A percentile compares a stretch with the other conserved stretches of the same genome.
phyloP scores from a whole-genome alignment of 2,329 filamentous ascomycete genomes.

The Ustilaginoidea virens region DNA sequence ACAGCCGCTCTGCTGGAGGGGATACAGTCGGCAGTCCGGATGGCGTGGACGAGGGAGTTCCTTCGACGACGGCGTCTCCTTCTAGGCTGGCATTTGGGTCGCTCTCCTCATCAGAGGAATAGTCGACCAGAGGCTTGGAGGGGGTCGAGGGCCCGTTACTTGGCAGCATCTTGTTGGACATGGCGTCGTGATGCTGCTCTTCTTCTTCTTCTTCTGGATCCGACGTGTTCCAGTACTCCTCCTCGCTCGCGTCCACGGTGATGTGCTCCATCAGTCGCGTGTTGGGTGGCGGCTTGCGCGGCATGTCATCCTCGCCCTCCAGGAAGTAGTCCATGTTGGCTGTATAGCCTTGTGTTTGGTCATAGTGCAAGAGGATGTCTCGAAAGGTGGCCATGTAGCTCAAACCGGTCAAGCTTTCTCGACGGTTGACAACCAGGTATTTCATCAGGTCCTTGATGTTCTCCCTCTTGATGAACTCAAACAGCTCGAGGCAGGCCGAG shows the following conservation, averaged over 20 bases:
- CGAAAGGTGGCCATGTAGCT: slow-evolving; percentile 78
- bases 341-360: slow-evolving; percentile 58
- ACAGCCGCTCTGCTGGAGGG: slow-evolving; percentile 61
- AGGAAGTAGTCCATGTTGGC: slow-evolving; percentile 54
- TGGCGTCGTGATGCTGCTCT: slow-evolving; percentile 11
- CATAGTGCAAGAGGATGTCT: slow-evolving; percentile 59
- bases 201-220: slow-evolving; percentile 70
- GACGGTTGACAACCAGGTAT: slow-evolving; percentile 72
- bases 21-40: slow-evolving; percentile 9
- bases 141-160: slow-evolving; percentile 49
- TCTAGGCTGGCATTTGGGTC: slow-evolving; percentile 42
- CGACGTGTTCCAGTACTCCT: slow-evolving; percentile 85
- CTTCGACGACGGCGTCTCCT: slow-evolving; percentile 13
- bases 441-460: slow-evolving; percentile 67
- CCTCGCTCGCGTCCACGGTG: slow-evolving; percentile 61
- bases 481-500: slow-evolving; percentile 86
- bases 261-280: slow-evolving; percentile 58
- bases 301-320: slow-evolving; percentile 49
- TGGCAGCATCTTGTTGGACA: slow-evolving; percentile 18
- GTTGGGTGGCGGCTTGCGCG: slow-evolving; percentile 24
- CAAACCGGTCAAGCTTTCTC: slow-evolving; percentile 59
- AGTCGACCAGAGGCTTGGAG: slow-evolving; percentile 71
- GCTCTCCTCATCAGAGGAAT: slow-evolving; percentile 78
- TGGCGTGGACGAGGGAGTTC: slow-evolving; percentile 15
- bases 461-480: slow-evolving; percentile 77